These are phyloP conservation scores for Tolypocladium ovalisporum DNA, from an alignment of 2,329 filamentous ascomycete genomes.

Conservation along the genomic window DNA sequence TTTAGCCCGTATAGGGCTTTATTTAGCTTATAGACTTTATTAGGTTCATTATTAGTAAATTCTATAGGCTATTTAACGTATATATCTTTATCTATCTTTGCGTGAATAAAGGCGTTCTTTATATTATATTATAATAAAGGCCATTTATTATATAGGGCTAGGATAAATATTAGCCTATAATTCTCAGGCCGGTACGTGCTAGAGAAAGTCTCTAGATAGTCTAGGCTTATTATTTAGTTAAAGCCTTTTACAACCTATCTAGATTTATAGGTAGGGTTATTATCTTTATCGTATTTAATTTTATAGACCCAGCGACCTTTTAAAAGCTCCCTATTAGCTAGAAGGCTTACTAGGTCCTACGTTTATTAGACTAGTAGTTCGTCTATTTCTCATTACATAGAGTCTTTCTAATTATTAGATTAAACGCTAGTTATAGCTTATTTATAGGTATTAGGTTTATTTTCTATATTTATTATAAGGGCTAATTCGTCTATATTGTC, in stretches of 20 bases:
- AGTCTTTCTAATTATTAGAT: not conserved
- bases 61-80: slow-evolving; percentile 2
- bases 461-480: not conserved
- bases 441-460: not conserved
- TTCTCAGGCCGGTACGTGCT: slow-evolving; percentile 2
- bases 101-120: slow-evolving; percentile 5
- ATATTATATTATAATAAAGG: slow-evolving; percentile 3
- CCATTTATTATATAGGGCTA: slow-evolving; percentile 3
- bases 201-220: slow-evolving; percentile 5
- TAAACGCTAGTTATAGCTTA: too few species aligned
- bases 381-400: not conserved
- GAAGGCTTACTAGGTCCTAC: not conserved
- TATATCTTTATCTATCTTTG: slow-evolving; percentile 5
- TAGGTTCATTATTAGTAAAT: not conserved
- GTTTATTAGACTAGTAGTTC: not conserved
- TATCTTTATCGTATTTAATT: slow-evolving; percentile 2
- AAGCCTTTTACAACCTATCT: not conserved
- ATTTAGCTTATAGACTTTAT: slow-evolving; percentile 3
- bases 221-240: too few species aligned
- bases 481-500: not conserved
- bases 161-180: not conserved
- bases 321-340: not conserved
- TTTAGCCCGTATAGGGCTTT: slow-evolving; percentile 1
- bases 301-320: slow-evolving; percentile 2
- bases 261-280: slow-evolving; percentile 1